phyloP scores from a whole-genome alignment of 768 basidiomycete species.

The Boletus eberwhitei region DNA sequence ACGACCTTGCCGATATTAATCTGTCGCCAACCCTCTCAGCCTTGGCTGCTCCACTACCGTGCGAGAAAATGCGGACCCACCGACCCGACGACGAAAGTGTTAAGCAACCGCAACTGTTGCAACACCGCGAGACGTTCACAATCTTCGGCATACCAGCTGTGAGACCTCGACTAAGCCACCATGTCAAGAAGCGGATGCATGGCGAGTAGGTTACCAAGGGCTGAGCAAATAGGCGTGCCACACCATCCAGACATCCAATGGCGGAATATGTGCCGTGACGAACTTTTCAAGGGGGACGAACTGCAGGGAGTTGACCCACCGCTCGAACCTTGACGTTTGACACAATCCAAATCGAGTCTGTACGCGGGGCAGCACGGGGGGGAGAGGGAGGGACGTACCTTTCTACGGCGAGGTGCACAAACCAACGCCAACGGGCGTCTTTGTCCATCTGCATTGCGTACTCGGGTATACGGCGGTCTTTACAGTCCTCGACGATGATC shows the following conservation, averaged over 20 bases:
- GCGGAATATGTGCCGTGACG: slow-evolving; percentile 29
- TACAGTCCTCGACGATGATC: slow-evolving; percentile 27
- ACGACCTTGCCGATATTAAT: slow-evolving; percentile 24
- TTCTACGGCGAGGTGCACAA: slow-evolving; percentile 38
- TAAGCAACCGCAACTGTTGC: slow-evolving; percentile 25
- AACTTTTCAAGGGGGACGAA: slow-evolving; percentile 26
- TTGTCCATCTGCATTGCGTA: slow-evolving; percentile 24
- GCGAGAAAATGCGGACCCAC: slow-evolving; percentile 13
- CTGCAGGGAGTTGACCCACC: slow-evolving; percentile 29
- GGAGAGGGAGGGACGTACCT: slow-evolving; percentile 22
- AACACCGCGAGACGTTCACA: slow-evolving; percentile 29
- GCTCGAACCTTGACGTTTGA: slow-evolving; percentile 30
- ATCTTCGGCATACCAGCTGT: slow-evolving; percentile 33
- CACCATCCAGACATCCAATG: slow-evolving; percentile 41
- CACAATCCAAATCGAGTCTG: not conserved
- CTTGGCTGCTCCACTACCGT: not conserved
- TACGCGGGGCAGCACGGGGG: not conserved
- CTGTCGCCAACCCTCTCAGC: slow-evolving; percentile 7
- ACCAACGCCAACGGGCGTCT: slow-evolving; percentile 38
- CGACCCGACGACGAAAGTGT: slow-evolving; percentile 28
- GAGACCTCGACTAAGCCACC: not conserved
- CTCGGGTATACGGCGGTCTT: slow-evolving; percentile 27
- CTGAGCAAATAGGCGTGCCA: slow-evolving; percentile 42
- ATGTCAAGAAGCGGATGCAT: not conserved
- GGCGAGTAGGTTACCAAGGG: slow-evolving; percentile 28